Evolutionary conservation across 179 eudicot genomes (phyloP), one percentile per base, ranked within the genome.

Genomic region (Spergularia azorica): DNA sequence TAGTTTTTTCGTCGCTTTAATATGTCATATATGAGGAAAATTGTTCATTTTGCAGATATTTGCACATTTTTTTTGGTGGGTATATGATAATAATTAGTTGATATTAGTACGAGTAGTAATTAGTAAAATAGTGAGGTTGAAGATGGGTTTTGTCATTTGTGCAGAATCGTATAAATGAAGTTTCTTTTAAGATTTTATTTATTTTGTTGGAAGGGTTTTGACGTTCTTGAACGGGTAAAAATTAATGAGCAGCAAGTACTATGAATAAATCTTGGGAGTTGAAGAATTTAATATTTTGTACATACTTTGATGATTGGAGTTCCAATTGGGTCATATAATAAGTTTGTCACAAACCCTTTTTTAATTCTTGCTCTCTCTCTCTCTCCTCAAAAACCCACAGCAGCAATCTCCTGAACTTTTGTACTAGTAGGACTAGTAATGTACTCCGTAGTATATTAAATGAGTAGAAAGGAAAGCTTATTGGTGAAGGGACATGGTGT

Each of bases 331-430:
- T 18, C 64, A 48, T 50, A n/a, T 38, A 70, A n/a, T 77, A 60
- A 8, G n/a, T 70, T 67, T 15, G 72, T 64, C n/a, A 68, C 46
- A 62, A 5, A 43, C 48, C 51, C 67, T 26, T 46, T 56, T 67
- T 66, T 17, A 32, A 36, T 26, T 5, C 38, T 9, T 26, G 32
- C 2, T 26, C 2, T 26, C 32, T 26, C 21, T 21, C 21, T 21
- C 32, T 26, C 32, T 26, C 32, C 32, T 26, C 1, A 26, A 26
- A 26, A 26, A 26, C 32, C 32, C 32, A 64, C 64, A 52, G 46
- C 67, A 76, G 50, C 67, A 76, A 72, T 81, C 74, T 72, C 60
- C 70, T 71, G 79, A 51, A 26, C 68, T 67, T n/a, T 43, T 71
- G 15, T 26, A 26, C 32, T 26, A 26, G 32, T 26, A 26, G 32